Evolutionary conservation across 352 stramenopile species (phyloP), one percentile per base, ranked within the genome.

Genomic region (Globisporangium abappressorium): DNA sequence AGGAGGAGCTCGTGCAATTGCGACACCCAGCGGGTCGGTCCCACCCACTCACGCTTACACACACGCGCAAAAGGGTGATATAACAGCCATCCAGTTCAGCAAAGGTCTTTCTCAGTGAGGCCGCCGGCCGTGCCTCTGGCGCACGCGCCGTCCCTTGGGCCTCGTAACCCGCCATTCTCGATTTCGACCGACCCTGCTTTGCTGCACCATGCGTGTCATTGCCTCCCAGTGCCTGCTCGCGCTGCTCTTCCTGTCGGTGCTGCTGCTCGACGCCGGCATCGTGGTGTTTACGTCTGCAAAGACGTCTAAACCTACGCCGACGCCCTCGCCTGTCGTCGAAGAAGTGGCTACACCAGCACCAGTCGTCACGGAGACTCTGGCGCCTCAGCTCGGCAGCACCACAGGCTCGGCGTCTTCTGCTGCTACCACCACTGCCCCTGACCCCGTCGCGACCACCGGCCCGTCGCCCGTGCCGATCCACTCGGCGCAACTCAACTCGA

Each of bases 401-500:
- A 14, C 41, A 9, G 15, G 6, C 15, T 49, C 41, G 41, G 15
- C 41, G 5, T 49, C 41, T 49, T 49, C 41, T 22, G 14, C 5
- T 49, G 26, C 14, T 12, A 33, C 34, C 46, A 43, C 33, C 28
- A 41, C 34, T 30, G 38, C 26, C 15, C 36, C 46, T 5, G 30
- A 34, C 9, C 18, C 56, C 24, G 38, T 46, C 5, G n/a, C 57
- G n/a, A 43, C 43, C 5, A 30, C 49, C 12, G 26, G 28, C 0
- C 49, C 66, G 15, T 55, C 38, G 9, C 61, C 66, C n/a, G 61
- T 71, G 53, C 67, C 70, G 15, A 83, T 85, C 57, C 58, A 69
- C 18, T 68, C 73, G 38, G 75, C 80, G 1, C 41, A 68, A 36
- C 64, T 72, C 5, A 74, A 72, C 60, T 87, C 80, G 34, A 68